phyloP scores from a whole-genome alignment of 257 asterid species.

The Nicotiana attenuata region DNA sequence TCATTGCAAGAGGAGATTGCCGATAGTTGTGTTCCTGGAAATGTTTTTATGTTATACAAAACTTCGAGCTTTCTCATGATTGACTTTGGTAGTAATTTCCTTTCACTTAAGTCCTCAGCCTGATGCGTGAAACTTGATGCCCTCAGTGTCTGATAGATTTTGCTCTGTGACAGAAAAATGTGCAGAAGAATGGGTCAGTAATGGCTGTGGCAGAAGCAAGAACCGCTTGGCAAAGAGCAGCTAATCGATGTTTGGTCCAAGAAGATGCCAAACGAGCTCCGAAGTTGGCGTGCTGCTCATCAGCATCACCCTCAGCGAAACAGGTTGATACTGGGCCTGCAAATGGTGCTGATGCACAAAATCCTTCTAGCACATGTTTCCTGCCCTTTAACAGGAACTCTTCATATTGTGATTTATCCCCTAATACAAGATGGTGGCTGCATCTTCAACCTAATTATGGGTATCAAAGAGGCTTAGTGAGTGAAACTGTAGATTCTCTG shows the following conservation, averaged over 20 bases:
- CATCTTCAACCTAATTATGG: slow-evolving; percentile 48
- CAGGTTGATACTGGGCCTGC: slow-evolving; percentile 38
- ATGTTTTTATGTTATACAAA: background rate
- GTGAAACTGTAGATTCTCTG: slow-evolving; percentile 24
- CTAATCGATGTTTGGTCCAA: slow-evolving; percentile 77
- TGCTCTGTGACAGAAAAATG: slow-evolving; percentile 8
- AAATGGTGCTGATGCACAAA: slow-evolving; percentile 30
- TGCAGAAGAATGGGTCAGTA: slow-evolving; percentile 33
- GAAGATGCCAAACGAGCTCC: slow-evolving; percentile 97
- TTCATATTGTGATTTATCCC: slow-evolving; percentile 52
- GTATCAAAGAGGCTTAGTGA: slow-evolving; percentile 31
- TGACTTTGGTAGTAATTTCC: background rate
- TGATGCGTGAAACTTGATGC: background rate
- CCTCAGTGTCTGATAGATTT: background rate
- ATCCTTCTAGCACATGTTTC: slow-evolving; percentile 24
- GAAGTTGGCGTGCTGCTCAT: slow-evolving; percentile 69
- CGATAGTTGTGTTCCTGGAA: background rate
- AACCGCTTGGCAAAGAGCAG: slow-evolving; percentile 86
- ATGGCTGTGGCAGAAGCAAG: slow-evolving; percentile 85
- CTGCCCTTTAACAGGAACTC: slow-evolving; percentile 39
- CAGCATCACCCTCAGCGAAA: slow-evolving; percentile 38
- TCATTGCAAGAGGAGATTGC: background rate
- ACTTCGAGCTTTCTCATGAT: background rate
- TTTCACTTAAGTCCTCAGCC: background rate
- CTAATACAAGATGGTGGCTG: slow-evolving; percentile 83